Evolutionary conservation across 805 yeast genomes (phyloP).

Genomic region (Kockiozyma suomiensis): DNA sequence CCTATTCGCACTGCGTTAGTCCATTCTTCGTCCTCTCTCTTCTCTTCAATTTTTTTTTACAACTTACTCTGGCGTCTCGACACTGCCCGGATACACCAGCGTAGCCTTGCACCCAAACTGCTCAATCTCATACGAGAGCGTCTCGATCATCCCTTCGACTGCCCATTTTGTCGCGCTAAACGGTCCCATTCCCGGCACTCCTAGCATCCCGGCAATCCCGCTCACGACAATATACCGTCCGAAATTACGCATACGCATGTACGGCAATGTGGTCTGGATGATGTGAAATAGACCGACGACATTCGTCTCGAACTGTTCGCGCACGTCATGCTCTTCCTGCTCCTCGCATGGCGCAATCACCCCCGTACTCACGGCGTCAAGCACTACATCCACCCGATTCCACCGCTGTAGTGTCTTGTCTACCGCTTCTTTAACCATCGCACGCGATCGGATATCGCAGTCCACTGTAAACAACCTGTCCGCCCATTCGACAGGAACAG

Average conservation of each 20-base stretch:
- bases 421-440: constrained; percentile 33
- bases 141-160: constrained; percentile 41
- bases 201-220: constrained; percentile 38
- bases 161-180: constrained; percentile 42
- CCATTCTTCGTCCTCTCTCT: background rate
- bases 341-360: constrained; percentile 37
- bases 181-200: constrained; percentile 41
- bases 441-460: constrained; percentile 35
- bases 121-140: constrained; percentile 38
- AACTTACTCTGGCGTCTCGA: constrained; percentile 20
- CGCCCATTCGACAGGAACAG: constrained; percentile 26
- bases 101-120: constrained; percentile 29
- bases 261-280: constrained; percentile 36
- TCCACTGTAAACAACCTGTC: constrained; percentile 23
- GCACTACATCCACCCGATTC: constrained; percentile 37
- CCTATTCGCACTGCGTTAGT: background rate
- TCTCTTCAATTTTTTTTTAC: background rate
- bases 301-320: constrained; percentile 39
- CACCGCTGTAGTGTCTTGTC: constrained; percentile 33
- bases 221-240: constrained; percentile 33
- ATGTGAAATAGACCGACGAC: constrained; percentile 38
- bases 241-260: constrained; percentile 25
- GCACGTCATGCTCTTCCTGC: constrained; percentile 37
- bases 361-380: constrained; percentile 35
- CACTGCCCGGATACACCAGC: constrained; percentile 30